Percentiles rank a stretch among this genome's conserved stretches.
Evolutionary conservation across 345 rosid genomes (phyloP).

Genomic region (Arabidopsis arenosa): DNA sequence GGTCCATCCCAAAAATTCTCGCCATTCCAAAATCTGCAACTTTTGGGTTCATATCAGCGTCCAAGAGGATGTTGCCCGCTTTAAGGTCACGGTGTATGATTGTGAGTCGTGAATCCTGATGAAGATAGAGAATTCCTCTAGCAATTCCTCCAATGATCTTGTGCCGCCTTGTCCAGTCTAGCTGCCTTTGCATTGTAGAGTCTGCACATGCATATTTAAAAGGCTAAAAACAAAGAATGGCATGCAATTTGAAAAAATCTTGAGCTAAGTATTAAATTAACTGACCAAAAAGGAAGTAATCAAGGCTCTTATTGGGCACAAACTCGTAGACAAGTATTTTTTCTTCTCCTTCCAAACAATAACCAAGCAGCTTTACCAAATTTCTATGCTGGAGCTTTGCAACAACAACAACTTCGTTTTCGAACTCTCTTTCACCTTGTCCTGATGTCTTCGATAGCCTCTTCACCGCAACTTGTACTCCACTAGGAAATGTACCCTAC

Average conservation of each 20-base stretch:
- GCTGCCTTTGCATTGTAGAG: not conserved
- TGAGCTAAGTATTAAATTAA: not conserved
- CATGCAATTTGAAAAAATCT: not conserved
- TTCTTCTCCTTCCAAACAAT: slow-evolving; percentile 27
- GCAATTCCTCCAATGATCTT: slow-evolving; percentile 48
- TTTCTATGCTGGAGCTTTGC: slow-evolving; percentile 37
- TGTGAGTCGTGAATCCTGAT: no score
- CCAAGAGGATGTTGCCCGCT: no score
- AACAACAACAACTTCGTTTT: slow-evolving; percentile 29
- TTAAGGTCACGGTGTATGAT: no score
- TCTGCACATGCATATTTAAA: slow-evolving; percentile 33
- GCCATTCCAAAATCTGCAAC: slow-evolving; percentile 74
- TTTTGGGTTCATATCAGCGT: slow-evolving; percentile 40
- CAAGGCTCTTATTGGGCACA: slow-evolving; percentile 31
- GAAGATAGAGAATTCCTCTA: no score
- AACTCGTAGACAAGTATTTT: slow-evolving; percentile 32
- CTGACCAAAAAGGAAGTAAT: slow-evolving; percentile 33
- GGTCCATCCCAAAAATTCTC: slow-evolving; percentile 46
- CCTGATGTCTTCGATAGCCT: slow-evolving; percentile 33
- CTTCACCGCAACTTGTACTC: slow-evolving; percentile 34
- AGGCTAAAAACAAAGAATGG: not conserved
- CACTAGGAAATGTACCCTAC: slow-evolving; percentile 32
- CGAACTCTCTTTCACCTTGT: slow-evolving; percentile 33
- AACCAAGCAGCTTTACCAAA: slow-evolving; percentile 30
- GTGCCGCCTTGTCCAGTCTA: slow-evolving; percentile 53